Evolutionary conservation across 805 yeast species (phyloP).

Genomic region (Yarrowia sp.): DNA sequence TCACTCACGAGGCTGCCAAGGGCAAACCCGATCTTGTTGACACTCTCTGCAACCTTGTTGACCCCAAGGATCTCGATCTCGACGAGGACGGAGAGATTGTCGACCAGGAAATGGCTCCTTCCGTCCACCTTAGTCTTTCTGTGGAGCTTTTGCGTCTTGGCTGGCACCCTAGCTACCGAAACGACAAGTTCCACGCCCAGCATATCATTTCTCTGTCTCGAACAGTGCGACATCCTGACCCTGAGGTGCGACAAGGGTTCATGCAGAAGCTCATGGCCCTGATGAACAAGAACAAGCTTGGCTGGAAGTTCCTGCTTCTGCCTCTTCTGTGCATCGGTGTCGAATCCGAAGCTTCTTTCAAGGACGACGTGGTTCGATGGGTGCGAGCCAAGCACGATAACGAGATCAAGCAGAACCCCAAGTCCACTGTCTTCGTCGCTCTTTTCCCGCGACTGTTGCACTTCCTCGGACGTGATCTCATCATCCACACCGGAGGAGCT

Average conservation of each 20-base stretch:
- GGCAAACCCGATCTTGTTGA: neutral
- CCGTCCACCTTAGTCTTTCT: constrained; percentile 30
- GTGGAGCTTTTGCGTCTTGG: constrained; percentile 1
- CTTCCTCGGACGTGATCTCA: constrained; percentile 67
- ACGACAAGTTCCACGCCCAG: constrained; percentile 53
- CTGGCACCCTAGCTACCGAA: neutral
- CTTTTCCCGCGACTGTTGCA: constrained; percentile 66
- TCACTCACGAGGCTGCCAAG: constrained; percentile 9
- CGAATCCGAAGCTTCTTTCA: constrained; percentile 61
- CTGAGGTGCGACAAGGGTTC: neutral
- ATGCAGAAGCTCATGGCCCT: constrained; percentile 13
- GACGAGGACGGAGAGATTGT: constrained; percentile 41
- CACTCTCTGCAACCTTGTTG: neutral
- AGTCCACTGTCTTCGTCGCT: constrained; percentile 59
- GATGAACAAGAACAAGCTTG: constrained; percentile 40
- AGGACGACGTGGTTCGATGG: constrained; percentile 63
- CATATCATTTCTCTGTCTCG: constrained; percentile 36
- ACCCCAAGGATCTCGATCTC: constrained; percentile 11
- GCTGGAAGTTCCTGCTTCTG: constrained; percentile 65
- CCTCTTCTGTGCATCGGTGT: constrained; percentile 66
- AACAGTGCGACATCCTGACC: constrained; percentile 8
- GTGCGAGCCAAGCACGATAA: constrained; percentile 52
- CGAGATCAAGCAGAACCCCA: constrained; percentile 37
- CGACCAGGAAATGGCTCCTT: constrained; percentile 52
- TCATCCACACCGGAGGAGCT: constrained; percentile 37